phyloP scores from a whole-genome alignment of 2,329 filamentous ascomycete species.

The Hypoxylon sp. region DNA sequence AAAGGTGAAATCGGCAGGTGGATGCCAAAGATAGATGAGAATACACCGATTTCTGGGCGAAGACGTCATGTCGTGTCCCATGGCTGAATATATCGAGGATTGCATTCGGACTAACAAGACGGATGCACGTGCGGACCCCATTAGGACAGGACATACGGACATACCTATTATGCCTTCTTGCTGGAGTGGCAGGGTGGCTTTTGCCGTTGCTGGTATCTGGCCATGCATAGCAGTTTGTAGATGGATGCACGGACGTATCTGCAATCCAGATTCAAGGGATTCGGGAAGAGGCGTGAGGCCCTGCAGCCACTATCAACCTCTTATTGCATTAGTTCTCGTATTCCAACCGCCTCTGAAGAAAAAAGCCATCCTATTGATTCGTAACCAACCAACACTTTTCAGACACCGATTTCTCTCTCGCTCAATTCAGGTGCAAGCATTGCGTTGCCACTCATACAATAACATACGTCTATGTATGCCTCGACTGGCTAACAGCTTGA shows the following conservation, averaged over 20 bases:
- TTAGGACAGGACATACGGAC: too few relatives aligned
- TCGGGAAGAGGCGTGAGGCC: conserved; percentile 9
- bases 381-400: neutral
- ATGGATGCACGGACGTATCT: neutral
- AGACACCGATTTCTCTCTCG: too few relatives aligned
- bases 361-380: conserved; percentile 8
- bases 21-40: conserved; percentile 8
- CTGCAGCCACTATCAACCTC: neutral
- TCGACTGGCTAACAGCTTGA: too few relatives aligned
- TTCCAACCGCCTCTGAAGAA: conserved; percentile 3
- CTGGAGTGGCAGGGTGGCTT: too few relatives aligned
- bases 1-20: conserved; percentile 17
- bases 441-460: too few relatives aligned
- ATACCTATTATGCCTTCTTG: too few relatives aligned
- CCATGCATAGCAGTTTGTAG: neutral
- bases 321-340: neutral
- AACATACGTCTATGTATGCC: too few relatives aligned
- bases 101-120: conserved; percentile 21
- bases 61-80: conserved; percentile 32
- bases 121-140: conserved; percentile 16
- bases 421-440: too few relatives aligned
- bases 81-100: conserved; percentile 24
- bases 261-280: conserved; percentile 14
- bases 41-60: neutral
- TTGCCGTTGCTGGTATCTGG: conserved; percentile 4